phyloP scores from a whole-genome alignment of 176 grass and related monocot species.

The Oryza rufipogon region DNA sequence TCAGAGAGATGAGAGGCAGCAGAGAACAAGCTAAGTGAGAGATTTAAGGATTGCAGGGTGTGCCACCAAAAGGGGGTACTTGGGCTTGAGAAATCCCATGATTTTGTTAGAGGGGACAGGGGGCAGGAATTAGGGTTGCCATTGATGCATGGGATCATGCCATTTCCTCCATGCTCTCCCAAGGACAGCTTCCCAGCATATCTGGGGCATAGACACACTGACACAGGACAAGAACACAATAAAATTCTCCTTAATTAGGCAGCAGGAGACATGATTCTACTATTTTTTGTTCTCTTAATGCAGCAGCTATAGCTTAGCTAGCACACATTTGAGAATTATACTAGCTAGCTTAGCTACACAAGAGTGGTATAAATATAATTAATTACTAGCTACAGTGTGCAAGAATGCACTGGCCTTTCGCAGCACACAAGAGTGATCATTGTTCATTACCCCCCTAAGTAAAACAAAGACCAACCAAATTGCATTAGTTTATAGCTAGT shows the following conservation, averaged over 20 bases:
- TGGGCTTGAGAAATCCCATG: conserved; percentile 73
- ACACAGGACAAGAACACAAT: conserved; percentile 55
- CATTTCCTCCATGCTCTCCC: conserved; percentile 40
- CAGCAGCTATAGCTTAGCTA: neutral
- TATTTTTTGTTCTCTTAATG: neutral
- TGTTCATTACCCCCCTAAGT: conserved; percentile 12
- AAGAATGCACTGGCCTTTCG: conserved; percentile 32
- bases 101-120: conserved; percentile 83
- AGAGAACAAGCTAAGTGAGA: conserved; percentile 36
- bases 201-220: conserved; percentile 37
- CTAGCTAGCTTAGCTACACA: conserved; percentile 2
- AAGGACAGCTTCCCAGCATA: conserved; percentile 68
- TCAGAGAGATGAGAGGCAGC: conserved; percentile 46
- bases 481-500: conserved; percentile 51
- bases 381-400: neutral
- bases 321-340: conserved; percentile 5
- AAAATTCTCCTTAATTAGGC: conserved; percentile 12
- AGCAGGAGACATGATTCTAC: conserved; percentile 26
- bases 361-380: conserved; percentile 10
- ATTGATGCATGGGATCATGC: conserved; percentile 63
- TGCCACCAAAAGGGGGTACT: conserved; percentile 54
- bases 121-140: conserved; percentile 68
- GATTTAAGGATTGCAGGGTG: conserved; percentile 28
- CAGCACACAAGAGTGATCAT: conserved; percentile 50
- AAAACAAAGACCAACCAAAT: conserved; percentile 43